phyloP scores from a whole-genome alignment of 306 rosid species.

The Vachellia pachyceras region DNA sequence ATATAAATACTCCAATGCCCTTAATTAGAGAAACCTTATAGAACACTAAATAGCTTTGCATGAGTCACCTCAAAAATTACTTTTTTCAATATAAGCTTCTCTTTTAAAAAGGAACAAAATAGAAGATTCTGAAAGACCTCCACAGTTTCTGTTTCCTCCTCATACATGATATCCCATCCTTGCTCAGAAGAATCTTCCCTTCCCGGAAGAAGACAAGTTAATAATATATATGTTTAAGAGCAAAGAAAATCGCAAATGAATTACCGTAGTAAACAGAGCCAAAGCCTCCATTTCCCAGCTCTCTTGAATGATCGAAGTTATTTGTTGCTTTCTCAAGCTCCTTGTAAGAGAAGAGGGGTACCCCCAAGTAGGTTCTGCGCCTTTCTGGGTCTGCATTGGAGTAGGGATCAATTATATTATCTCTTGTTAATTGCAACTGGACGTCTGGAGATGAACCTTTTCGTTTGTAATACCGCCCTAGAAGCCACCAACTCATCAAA shows the following conservation, averaged over 20 bases:
- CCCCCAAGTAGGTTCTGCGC: slow-evolving; percentile 35
- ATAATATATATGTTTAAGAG: not conserved
- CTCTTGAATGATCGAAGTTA: slow-evolving; percentile 54
- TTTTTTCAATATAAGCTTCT: not conserved
- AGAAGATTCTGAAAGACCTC: not conserved
- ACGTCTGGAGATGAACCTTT: slow-evolving; percentile 18
- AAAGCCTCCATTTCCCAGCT: slow-evolving; percentile 69
- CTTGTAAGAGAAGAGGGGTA: slow-evolving; percentile 49
- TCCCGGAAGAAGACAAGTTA: not conserved
- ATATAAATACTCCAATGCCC: not conserved
- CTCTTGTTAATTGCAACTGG: slow-evolving; percentile 22
- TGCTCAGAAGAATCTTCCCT: not conserved
- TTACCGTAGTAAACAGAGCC: slow-evolving; percentile 54
- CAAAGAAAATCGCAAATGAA: not conserved
- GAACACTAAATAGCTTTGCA: not conserved
- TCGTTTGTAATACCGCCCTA: not conserved
- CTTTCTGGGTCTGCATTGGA: slow-evolving; percentile 34
- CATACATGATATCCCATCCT: not conserved
- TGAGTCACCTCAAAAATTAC: not conserved
- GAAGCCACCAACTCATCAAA: slow-evolving; percentile 22
- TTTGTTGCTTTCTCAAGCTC: slow-evolving; percentile 68
- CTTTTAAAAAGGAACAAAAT: not conserved
- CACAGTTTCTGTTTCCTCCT: not conserved
- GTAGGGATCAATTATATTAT: slow-evolving; percentile 12
- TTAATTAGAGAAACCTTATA: not conserved